Evolutionary conservation across 225 moss, liverwort and hornwort species (phyloP).

Genomic region (Pseudoscleropodium purum): DNA sequence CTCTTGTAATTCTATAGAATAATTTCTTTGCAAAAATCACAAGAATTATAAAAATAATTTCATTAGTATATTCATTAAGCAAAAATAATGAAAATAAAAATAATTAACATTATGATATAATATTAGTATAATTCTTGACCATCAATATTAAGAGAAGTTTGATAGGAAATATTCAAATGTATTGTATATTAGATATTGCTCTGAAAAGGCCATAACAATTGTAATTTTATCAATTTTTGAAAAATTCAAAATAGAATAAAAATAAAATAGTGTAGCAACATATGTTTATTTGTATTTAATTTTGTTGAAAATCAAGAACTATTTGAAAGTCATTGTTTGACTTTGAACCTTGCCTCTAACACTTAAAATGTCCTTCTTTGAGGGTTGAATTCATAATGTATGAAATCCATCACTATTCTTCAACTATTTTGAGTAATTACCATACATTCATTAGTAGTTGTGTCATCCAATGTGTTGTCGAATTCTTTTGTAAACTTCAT

Average conservation of each 20-base stretch:
- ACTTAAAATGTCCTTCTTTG: background rate
- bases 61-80: rapidly evolving
- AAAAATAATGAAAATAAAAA: background rate
- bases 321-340: background rate
- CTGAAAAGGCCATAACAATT: background rate
- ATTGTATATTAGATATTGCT: no score
- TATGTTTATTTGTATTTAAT: background rate
- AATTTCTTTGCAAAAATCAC: background rate
- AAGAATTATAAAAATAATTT: background rate
- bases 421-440: no score
- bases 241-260: background rate
- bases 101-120: background rate
- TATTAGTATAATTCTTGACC: background rate
- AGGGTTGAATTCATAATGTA: no score
- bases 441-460: no score
- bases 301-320: background rate
- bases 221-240: no score
- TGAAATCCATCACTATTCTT: no score
- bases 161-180: background rate
- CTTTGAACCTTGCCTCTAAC: background rate
- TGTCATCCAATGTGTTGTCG: no score
- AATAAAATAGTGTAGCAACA: background rate
- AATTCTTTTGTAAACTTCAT: no score
- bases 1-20: background rate
- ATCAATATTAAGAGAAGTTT: background rate